Evolutionary conservation across 177 flowering plant species (phyloP), one percentile per base, ranked within the genome.

Genomic region (Vitis hybrid): DNA sequence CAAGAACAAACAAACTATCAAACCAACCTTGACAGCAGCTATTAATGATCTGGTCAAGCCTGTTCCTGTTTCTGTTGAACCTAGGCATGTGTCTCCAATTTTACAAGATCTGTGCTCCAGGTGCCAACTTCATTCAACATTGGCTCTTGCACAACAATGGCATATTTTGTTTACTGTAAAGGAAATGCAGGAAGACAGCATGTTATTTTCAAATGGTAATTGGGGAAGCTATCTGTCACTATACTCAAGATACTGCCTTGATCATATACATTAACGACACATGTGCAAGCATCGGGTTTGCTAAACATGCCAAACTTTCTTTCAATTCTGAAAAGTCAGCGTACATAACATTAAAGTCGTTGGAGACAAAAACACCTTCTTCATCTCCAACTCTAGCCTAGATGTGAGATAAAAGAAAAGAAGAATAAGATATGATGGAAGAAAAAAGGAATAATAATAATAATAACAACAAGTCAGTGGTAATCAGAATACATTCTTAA

Each of bases 51-150:
- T 81, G 60, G 84, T 87, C 80, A 95, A 84, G 29, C 99, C 98
- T 70, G 99, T 95, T 77, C 99, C 99, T 15, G 98, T 95, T 82
- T 93, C 98, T 98, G 93, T 95, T 69, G 84, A 85, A 56, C 96
- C 97, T 60, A 95, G 79, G 60, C 99, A 92, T 6, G 97, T 72
- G 73, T 89, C 99, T 51, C 98, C 98, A 82, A 95, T 93, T 84
- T 93, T 95, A 74, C 98, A 93, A 59, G 98, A 95, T 22, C 64
- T 95, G 99, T 69, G 99, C 99, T 64, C 99, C 98, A 69, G 99
- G 99, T 68, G 99, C 99, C 99, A 77, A 90, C 83, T 77, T 98
- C 99, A 82, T 95, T 95, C 71, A 95, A 75, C 79, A 93, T 82
- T 14, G 97, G 94, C 80, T 95, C 88, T 89, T 89, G 52, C 29